Conservation (phyloP, 768 basidiomycete genomes). For the Auricularia sp. region DNA sequence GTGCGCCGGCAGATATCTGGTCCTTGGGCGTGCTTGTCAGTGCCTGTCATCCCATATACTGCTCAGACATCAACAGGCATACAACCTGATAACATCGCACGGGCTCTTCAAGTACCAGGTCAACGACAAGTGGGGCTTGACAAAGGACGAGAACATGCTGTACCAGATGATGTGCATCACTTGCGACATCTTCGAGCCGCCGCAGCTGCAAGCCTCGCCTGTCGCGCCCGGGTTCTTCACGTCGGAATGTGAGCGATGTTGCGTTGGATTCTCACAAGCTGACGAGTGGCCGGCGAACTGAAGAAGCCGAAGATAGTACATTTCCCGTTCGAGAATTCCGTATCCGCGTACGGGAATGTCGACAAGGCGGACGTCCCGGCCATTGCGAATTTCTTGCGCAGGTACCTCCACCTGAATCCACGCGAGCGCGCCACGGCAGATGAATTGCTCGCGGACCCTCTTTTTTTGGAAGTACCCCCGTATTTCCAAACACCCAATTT, state of each 20-base stretch:
- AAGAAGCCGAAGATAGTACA: background rate
- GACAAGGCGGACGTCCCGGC: background rate
- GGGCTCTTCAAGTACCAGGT: conserved; percentile 1
- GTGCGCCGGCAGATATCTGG: conserved; percentile 11
- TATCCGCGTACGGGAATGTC: background rate
- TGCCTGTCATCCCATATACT: background rate
- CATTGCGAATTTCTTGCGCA: background rate
- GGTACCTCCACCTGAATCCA: conserved; percentile 1
- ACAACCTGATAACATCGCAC: background rate
- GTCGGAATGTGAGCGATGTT: background rate
- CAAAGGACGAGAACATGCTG: background rate
- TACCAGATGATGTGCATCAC: conserved; percentile 1
- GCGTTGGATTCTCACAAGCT: background rate
- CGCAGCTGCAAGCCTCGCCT: background rate
- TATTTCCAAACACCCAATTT: background rate
- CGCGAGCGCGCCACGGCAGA: conserved; percentile 17
- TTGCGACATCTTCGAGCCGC: background rate
- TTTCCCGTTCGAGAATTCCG: background rate
- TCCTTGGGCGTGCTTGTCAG: conserved; percentile 11
- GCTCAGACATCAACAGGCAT: background rate
- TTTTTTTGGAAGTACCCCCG: background rate
- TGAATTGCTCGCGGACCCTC: conserved; percentile 7
- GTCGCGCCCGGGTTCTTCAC: background rate
- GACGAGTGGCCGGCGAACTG: background rate
- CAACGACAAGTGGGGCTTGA: background rate